A percentile compares a stretch with the other conserved stretches of the same genome.
phyloP scores from a whole-genome alignment of 2,329 filamentous ascomycete genomes.

The Clonostachys rhizophaga region DNA sequence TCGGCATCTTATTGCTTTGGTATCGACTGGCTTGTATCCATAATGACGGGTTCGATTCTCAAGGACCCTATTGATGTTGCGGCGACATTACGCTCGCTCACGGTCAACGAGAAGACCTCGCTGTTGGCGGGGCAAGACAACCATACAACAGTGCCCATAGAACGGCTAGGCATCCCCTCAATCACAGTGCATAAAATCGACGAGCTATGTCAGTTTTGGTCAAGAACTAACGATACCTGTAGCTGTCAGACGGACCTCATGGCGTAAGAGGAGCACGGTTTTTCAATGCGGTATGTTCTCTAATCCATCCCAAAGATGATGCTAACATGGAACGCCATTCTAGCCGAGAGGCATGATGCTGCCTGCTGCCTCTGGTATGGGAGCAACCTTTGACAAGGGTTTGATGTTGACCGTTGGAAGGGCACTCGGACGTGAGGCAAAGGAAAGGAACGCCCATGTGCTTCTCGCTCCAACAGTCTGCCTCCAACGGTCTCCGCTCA shows the following conservation, averaged over 20 bases:
- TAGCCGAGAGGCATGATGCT: slow-evolving; percentile 64
- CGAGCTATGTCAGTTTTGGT: background rate
- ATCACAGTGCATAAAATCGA: slow-evolving; percentile 27
- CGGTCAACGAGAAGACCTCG: slow-evolving; percentile 20
- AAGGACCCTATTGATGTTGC: background rate
- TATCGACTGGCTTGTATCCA: no score
- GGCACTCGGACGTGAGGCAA: slow-evolving; percentile 66
- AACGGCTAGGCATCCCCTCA: slow-evolving; percentile 57
- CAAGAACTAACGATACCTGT: background rate
- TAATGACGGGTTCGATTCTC: no score
- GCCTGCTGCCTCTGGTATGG: slow-evolving; percentile 74
- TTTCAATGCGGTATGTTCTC: slow-evolving; percentile 30
- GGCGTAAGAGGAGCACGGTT: slow-evolving; percentile 66
- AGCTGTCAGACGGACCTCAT: slow-evolving; percentile 67
- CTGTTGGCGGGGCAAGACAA: slow-evolving; percentile 60
- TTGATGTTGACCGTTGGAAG: slow-evolving; percentile 66
- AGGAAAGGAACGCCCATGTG: slow-evolving; percentile 69
- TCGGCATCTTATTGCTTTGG: no score
- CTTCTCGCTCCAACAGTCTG: slow-evolving; percentile 75
- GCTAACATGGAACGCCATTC: background rate
- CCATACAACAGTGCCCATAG: slow-evolving; percentile 64
- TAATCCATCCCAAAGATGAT: background rate
- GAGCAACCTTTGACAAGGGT: slow-evolving; percentile 73
- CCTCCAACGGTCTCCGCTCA: slow-evolving; percentile 76
- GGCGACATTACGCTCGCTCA: slow-evolving; percentile 1